These are phyloP conservation scores for Blastobotrys capitulatus DNA, from an alignment of 1,139 yeast genomes.

Conservation along the genomic window DNA sequence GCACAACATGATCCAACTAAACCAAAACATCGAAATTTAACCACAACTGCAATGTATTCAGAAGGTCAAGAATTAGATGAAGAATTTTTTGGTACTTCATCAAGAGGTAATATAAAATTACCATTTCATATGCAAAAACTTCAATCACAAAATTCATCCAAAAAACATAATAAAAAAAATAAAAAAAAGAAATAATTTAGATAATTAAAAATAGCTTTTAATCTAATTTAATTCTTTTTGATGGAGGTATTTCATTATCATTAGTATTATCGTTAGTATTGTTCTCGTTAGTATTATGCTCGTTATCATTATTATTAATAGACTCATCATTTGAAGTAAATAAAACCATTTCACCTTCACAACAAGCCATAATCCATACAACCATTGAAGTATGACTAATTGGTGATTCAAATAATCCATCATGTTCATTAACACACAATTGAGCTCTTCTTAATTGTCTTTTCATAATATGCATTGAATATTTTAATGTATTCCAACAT, in stretches of 20 bases:
- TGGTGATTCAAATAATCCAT: conserved; percentile 1
- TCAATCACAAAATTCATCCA: conserved; percentile 34
- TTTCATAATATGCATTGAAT: conserved; percentile 10
- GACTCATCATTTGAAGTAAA: neutral
- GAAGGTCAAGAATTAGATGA: conserved; percentile 64
- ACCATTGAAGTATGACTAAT: neutral
- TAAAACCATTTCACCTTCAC: neutral
- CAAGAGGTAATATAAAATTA: conserved; percentile 55
- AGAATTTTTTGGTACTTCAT: conserved; percentile 69
- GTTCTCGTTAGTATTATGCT: neutral
- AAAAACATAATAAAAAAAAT: conserved; percentile 78
- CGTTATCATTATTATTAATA: neutral
- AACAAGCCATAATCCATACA: conserved; percentile 1
- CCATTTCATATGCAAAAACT: conserved; percentile 60
- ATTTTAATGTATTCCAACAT: conserved; percentile 10
- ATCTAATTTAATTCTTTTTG: neutral
- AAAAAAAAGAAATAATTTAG: conserved; percentile 42
- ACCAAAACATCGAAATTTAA: conserved; percentile 25
- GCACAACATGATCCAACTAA: conserved; percentile 54
- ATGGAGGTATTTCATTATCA: neutral
- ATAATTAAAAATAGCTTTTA: neutral
- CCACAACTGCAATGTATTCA: conserved; percentile 27
- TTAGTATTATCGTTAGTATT: neutral
- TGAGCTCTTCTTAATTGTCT: conserved; percentile 8
- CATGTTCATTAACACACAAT: conserved; percentile 8